Conservation (phyloP, 805 yeast genomes). For the Barnettozyma californica region DNA sequence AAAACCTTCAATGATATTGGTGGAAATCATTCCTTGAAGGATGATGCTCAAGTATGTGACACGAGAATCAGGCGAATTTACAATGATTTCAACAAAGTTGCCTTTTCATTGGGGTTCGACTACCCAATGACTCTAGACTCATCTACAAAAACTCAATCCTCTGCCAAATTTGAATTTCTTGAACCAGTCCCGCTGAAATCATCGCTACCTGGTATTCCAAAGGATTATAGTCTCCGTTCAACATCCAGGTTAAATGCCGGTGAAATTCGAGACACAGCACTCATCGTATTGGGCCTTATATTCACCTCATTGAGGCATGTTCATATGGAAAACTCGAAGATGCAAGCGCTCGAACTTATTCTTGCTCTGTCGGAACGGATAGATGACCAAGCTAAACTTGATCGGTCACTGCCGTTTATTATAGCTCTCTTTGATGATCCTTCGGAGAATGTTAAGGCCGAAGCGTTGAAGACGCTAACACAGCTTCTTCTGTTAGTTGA, state of each 20-base stretch:
- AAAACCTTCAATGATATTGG: conserved; percentile 29
- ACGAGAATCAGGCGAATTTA: conserved; percentile 56
- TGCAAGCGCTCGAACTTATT: conserved; percentile 71
- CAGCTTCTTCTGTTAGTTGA: conserved; percentile 63
- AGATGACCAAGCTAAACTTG: conserved; percentile 79
- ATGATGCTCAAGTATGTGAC: conserved; percentile 40
- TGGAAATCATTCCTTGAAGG: conserved; percentile 20
- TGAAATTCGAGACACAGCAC: conserved; percentile 40
- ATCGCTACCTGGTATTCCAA: conserved; percentile 47
- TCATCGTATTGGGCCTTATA: conserved; percentile 53
- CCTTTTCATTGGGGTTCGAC: conserved; percentile 35
- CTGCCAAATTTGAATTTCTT: neutral
- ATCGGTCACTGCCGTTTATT: conserved; percentile 78
- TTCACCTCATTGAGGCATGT: conserved; percentile 59
- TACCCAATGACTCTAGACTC: conserved; percentile 15
- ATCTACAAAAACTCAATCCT: neutral
- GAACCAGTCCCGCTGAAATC: conserved; percentile 34
- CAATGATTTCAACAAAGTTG: conserved; percentile 48
- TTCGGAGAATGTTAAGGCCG: conserved; percentile 57
- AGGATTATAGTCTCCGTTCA: conserved; percentile 38
- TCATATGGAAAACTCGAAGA: conserved; percentile 50
- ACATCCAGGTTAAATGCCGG: conserved; percentile 24
- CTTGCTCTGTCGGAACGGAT: conserved; percentile 70
- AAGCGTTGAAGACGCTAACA: conserved; percentile 60
- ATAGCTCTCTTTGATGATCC: conserved; percentile 67